A percentile compares a stretch with the other conserved stretches of the same genome.
Evolutionary conservation across 345 rosid genomes (phyloP).

Genomic region (Iberis pinnata): DNA sequence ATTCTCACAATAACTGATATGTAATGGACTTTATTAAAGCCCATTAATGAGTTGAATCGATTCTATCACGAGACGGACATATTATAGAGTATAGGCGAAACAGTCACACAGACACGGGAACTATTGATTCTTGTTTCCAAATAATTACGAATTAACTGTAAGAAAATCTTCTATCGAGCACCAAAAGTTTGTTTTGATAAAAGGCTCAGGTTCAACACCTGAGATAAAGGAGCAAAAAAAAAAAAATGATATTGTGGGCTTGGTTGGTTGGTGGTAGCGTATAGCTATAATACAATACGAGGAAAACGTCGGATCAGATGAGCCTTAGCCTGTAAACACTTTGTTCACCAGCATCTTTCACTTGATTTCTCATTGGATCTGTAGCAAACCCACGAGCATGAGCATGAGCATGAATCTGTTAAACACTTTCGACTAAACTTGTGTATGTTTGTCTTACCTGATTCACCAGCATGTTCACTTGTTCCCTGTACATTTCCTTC

Average conservation of each 20-base stretch:
- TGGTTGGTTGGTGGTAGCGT: constrained; percentile 6
- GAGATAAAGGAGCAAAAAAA: not conserved
- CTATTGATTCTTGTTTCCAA: constrained; percentile 8
- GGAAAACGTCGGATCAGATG: not conserved
- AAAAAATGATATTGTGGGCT: not conserved
- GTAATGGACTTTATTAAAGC: no score
- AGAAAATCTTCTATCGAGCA: not conserved
- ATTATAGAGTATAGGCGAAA: no score
- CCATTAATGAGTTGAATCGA: no score
- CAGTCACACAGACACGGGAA: no score
- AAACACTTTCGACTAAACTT: not conserved
- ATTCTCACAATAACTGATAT: no score
- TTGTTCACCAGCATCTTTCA: constrained; percentile 8
- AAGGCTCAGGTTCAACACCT: not conserved
- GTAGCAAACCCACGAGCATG: constrained; percentile 17
- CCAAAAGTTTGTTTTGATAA: constrained; percentile 4
- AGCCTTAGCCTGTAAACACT: constrained; percentile 6
- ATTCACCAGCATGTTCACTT: constrained; percentile 94
- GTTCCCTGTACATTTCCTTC: constrained; percentile 99
- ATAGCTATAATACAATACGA: constrained; percentile 24
- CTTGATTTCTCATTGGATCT: constrained; percentile 29
- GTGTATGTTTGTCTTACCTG: constrained; percentile 45
- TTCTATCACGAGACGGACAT: no score
- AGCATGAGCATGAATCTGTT: constrained; percentile 12
- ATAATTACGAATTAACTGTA: constrained; percentile 19